Evolutionary conservation across 176 grass and related monocot species (phyloP).

Genomic region (Chrysopogon serrulatus): DNA sequence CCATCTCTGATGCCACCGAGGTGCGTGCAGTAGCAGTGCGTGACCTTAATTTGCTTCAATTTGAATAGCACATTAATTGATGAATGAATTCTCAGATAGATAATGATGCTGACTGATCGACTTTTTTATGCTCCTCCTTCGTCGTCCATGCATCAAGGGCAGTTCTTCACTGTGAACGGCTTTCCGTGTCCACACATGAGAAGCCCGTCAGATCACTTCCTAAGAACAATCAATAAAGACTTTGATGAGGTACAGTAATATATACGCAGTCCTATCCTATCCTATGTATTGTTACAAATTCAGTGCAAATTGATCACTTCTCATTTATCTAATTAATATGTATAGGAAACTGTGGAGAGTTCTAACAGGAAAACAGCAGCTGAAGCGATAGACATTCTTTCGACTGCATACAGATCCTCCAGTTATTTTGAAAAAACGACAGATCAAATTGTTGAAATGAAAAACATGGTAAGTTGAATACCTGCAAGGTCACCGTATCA

Average conservation of each 20-base stretch:
- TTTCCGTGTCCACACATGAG: slow-evolving; percentile 40
- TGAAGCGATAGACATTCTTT: slow-evolving; percentile 39
- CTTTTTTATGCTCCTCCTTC: background rate
- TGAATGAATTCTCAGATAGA: too few species aligned
- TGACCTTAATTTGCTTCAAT: too few species aligned
- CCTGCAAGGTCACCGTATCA: background rate
- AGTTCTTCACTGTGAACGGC: slow-evolving; percentile 43
- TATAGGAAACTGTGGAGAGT: slow-evolving; percentile 28
- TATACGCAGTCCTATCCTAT: background rate
- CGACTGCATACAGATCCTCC: slow-evolving; percentile 20
- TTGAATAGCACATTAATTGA: too few species aligned
- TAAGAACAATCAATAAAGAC: slow-evolving; percentile 46
- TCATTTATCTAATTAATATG: background rate
- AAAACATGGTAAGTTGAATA: slow-evolving; percentile 16
- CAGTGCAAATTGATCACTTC: background rate
- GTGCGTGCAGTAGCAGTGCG: too few species aligned
- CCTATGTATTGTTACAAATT: background rate
- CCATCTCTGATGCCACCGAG: slow-evolving; percentile 11
- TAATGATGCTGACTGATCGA: too few species aligned
- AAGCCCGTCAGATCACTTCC: slow-evolving; percentile 45
- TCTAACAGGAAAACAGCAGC: slow-evolving; percentile 24
- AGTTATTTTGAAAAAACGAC: slow-evolving; percentile 9
- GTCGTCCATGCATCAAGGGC: background rate
- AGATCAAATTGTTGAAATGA: slow-evolving; percentile 26
- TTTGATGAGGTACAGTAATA: slow-evolving; percentile 41